Base-by-base conservation (phyloP, 192 early-diverging fungal species). In the Kickxella alabastrina region DNA sequence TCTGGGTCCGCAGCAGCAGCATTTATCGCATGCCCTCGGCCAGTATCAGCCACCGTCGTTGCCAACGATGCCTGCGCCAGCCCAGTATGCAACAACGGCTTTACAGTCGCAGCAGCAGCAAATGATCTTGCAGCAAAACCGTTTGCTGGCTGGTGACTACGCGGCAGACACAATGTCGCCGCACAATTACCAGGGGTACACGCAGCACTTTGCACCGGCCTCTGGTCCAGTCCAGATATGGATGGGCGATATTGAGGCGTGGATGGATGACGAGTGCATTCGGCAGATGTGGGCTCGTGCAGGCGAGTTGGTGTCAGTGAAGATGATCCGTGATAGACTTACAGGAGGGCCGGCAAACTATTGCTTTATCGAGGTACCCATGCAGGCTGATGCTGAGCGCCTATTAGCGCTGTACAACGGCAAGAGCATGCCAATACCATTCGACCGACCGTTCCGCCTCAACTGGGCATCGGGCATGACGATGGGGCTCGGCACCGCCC, bases 211-310 rank as follows among this genome's bases (percentile, higher is more conserved):
- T 28, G 27, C 44, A 10, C 31, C 44, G 28, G 27, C 44, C 8
- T 25, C 26, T n/a, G 49, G 41, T 12, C 53, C 62, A 14, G 58
- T 49, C 26, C 71, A 75, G 73, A 68, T 78, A 51, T 78, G 91
- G 91, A 93, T 93, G 91, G 92, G 92, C 38, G 93, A 96, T 56
- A 82, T 98, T 17, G 96, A 98, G 57, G 81, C 88, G 5, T 97
- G 96, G 93, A 97, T 97, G 96, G 93, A 94, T 60, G 93, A 98
- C 58, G 87, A 83, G 43, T 93, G 83, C 70, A 85, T 98, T 47
- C 79, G 87, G 13, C 79, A 84, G 57, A 56, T 91, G 14, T 98
- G 95, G 95, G 90, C 83, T 28, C 68, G 63, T 43, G 57, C 91
- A 24, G 92, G 91, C 25, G 90, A 97, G 68, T 67, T 82, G 32